Evolutionary conservation across 306 rosid species (phyloP).

Genomic region (Delonix regia): DNA sequence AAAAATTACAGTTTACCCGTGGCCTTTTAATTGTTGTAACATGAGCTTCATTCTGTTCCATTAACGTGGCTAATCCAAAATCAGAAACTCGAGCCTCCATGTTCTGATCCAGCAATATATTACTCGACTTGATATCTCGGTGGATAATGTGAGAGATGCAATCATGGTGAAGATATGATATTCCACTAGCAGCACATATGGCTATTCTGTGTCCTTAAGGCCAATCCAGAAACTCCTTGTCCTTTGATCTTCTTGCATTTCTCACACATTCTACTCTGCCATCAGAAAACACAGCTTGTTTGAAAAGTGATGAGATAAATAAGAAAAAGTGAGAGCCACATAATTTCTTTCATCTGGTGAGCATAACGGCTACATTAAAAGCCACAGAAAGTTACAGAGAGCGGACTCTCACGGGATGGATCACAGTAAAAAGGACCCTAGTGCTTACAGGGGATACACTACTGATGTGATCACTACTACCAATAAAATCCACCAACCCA

Average conservation of each 20-base stretch:
- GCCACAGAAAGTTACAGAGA: too few species aligned
- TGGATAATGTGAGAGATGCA: constrained; percentile 96
- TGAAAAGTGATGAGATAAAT: too few species aligned
- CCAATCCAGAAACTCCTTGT: constrained; percentile 73
- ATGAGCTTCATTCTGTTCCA: constrained; percentile 89
- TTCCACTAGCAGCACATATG: constrained; percentile 88
- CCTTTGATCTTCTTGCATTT: constrained; percentile 62
- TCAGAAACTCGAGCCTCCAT: constrained; percentile 89
- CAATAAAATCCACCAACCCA: too few species aligned
- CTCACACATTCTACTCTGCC: constrained; percentile 31
- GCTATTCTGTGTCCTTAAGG: constrained; percentile 76
- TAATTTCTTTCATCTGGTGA: neutral
- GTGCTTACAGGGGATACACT: too few species aligned
- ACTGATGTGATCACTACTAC: too few species aligned
- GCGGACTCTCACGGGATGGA: too few species aligned
- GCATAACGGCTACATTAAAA: too few species aligned
- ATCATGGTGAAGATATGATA: constrained; percentile 91
- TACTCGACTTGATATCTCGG: constrained; percentile 93
- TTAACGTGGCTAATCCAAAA: constrained; percentile 84
- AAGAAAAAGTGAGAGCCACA: neutral
- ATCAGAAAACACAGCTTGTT: neutral
- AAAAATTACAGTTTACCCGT: too few species aligned
- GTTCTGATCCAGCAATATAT: constrained; percentile 78
- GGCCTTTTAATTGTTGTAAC: constrained; percentile 63
- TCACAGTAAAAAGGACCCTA: too few species aligned